Evolutionary conservation across 1,139 yeast species (phyloP).

Genomic region (Debaryomyces coudertii): DNA sequence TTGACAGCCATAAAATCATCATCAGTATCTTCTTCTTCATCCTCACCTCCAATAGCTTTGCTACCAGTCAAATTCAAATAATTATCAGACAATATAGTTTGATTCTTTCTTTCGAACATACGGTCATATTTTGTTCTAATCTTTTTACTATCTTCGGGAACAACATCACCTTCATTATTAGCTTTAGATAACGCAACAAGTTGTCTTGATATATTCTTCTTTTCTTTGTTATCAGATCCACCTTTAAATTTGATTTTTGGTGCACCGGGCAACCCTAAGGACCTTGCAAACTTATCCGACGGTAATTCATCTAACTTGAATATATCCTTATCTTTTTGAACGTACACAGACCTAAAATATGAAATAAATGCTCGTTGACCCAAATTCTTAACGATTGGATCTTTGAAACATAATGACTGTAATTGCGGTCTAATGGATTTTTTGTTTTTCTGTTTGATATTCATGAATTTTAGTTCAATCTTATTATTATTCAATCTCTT

Average conservation of each 20-base stretch:
- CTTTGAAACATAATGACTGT: slow-evolving; percentile 89
- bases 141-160: slow-evolving; percentile 40
- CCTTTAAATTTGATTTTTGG: slow-evolving; percentile 82
- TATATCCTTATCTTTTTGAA: slow-evolving; percentile 86
- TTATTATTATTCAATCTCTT: slow-evolving; percentile 62
- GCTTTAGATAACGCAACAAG: slow-evolving; percentile 59
- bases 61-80: slow-evolving; percentile 69
- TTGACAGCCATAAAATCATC: slow-evolving; percentile 86
- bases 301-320: slow-evolving; percentile 79
- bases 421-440: slow-evolving; percentile 81
- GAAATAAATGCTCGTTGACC: slow-evolving; percentile 97
- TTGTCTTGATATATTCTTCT: slow-evolving; percentile 81
- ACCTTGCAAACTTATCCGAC: slow-evolving; percentile 79
- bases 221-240: slow-evolving; percentile 57
- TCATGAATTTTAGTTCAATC: slow-evolving; percentile 72
- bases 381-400: slow-evolving; percentile 85
- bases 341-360: slow-evolving; percentile 78
- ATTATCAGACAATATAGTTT: slow-evolving; percentile 87
- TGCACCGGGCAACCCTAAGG: slow-evolving; percentile 93
- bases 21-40: slow-evolving; percentile 48
- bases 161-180: slow-evolving; percentile 67
- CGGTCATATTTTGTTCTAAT: slow-evolving; percentile 89
- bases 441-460: slow-evolving; percentile 74
- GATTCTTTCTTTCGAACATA: slow-evolving; percentile 95
- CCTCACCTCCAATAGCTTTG: slow-evolving; percentile 30